Evolutionary conservation across 2,329 filamentous ascomycete genomes (phyloP).

Genomic region (Cercospora zeina): DNA sequence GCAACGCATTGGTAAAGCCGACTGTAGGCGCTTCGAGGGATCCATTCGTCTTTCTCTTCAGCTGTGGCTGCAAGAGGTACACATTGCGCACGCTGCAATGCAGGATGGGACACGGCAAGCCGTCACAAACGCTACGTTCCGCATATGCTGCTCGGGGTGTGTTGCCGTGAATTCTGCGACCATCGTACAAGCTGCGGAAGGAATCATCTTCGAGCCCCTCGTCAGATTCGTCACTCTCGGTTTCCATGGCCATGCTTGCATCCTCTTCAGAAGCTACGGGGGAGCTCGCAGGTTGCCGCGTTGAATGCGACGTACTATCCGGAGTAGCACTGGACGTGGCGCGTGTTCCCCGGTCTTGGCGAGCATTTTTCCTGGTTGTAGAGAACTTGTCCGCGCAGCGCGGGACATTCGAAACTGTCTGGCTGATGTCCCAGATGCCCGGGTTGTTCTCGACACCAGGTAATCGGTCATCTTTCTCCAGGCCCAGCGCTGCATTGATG

Average conservation of each 20-base stretch:
- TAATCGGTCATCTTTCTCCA: slow-evolving; percentile 26
- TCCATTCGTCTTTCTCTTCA: slow-evolving; percentile 8
- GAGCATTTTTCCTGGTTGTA: background rate
- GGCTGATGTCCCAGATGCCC: slow-evolving; percentile 38
- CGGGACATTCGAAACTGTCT: slow-evolving; percentile 29
- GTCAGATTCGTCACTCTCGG: background rate
- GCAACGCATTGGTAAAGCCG: slow-evolving; percentile 43
- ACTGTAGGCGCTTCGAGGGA: slow-evolving; percentile 37
- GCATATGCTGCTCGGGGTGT: slow-evolving; percentile 33
- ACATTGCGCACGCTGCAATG: slow-evolving; percentile 46
- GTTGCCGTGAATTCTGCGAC: slow-evolving; percentile 34
- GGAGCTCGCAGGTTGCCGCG: slow-evolving; percentile 12
- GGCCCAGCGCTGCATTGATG: slow-evolving; percentile 32
- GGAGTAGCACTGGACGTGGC: slow-evolving; percentile 6
- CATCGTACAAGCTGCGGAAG: slow-evolving; percentile 32
- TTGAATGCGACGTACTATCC: slow-evolving; percentile 5
- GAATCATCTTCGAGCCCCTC: slow-evolving; percentile 14
- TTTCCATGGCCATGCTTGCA: slow-evolving; percentile 4
- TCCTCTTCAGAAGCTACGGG: background rate
- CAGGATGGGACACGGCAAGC: slow-evolving; percentile 45
- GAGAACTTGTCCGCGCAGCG: slow-evolving; percentile 27
- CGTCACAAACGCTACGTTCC: slow-evolving; percentile 33
- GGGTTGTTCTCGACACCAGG: slow-evolving; percentile 25
- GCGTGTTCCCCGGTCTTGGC: slow-evolving; percentile 6
- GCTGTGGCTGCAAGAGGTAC: slow-evolving; percentile 46